Evolutionary conservation across 2,329 filamentous ascomycete species (phyloP), one percentile per base, ranked within the genome.

Genomic region (Fusarium brevicatenulatum): DNA sequence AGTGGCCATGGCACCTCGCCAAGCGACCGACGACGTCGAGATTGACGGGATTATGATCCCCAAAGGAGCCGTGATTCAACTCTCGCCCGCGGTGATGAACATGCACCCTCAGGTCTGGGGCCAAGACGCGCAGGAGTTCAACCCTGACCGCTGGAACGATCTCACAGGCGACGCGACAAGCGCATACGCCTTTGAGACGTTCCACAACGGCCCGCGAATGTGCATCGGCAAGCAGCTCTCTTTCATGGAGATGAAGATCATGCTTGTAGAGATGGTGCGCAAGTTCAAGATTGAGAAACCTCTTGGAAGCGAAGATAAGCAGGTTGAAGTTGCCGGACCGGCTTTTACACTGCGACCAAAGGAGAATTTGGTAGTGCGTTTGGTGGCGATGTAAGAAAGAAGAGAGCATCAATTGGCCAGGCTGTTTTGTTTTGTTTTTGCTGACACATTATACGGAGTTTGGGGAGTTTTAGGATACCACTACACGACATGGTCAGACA

Each of bases 201-300:
- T 84, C 63, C 75, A 81, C 56, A 79, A 81, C 49, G 83, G 82
- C 7, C 80, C 81, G 10, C 75, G 82, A 19, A 78, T 79, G 47
- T 84, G 83, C 70, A 83, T 83, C 37, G 83, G 83, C 18, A 79
- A 78, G 61, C 77, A 73, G 15, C 80, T 81, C 36, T 77, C 82
- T 2, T 63, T 81, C 53, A 64, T 83, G 56, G 82, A 83, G 72
- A 80, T 84, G 71, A 84, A 84, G 75, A 71, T 76, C 8, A 74
- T 83, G 10, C 42, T 84, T 16, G 68, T 78, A 7, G 79, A 80
- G 63, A 62, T 83, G 50, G 66, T 83, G 32, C 68, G 70, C 7
- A 73, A 72, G 28, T 84, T 82, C 65, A 65, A 65, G 21, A 76
- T 83, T 30, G 70, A 79, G 36, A 67, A 60, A 37, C 75, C 68